Percentiles rank a stretch among this genome's conserved stretches.
Evolutionary conservation across 768 basidiomycete genomes (phyloP).

Genomic region (Tulasnella sp.): DNA sequence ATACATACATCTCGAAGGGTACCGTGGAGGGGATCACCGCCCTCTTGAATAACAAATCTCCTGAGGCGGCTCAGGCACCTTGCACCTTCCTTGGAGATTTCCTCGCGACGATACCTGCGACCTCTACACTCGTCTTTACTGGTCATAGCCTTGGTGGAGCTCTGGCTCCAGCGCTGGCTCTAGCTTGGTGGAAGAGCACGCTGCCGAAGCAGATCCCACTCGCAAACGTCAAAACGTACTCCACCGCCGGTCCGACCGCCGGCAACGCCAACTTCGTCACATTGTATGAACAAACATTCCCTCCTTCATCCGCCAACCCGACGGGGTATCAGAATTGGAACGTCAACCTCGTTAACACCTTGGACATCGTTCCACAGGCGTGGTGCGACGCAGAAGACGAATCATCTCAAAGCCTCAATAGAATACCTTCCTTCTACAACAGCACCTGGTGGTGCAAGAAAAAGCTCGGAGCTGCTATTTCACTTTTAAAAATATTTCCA

Average conservation of each 20-base stretch:
- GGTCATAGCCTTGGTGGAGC: conserved; percentile 14
- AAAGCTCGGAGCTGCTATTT: too few relatives aligned
- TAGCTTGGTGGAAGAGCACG: neutral
- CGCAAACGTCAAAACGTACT: conserved; percentile 5
- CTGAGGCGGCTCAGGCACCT: neutral
- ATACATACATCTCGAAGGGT: conserved; percentile 6
- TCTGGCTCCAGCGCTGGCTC: conserved; percentile 5
- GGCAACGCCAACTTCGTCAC: conserved; percentile 8
- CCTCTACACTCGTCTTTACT: conserved; percentile 6
- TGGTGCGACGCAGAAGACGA: neutral
- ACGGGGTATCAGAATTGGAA: conserved; percentile 1
- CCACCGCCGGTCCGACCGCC: conserved; percentile 5
- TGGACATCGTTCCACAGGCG: conserved; percentile 14
- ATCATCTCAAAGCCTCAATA: neutral
- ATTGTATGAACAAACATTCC: neutral
- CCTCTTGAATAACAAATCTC: neutral
- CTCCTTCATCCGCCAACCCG: neutral
- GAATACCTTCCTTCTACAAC: neutral
- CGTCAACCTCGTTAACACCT: conserved; percentile 6
- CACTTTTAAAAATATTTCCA: neutral
- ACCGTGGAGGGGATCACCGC: neutral
- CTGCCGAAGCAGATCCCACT: neutral
- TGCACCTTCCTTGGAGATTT: neutral
- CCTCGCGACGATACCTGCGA: conserved; percentile 4
- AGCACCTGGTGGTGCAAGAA: neutral